Evolutionary conservation across 306 rosid species (phyloP).

Genomic region (Rosa rugosa): DNA sequence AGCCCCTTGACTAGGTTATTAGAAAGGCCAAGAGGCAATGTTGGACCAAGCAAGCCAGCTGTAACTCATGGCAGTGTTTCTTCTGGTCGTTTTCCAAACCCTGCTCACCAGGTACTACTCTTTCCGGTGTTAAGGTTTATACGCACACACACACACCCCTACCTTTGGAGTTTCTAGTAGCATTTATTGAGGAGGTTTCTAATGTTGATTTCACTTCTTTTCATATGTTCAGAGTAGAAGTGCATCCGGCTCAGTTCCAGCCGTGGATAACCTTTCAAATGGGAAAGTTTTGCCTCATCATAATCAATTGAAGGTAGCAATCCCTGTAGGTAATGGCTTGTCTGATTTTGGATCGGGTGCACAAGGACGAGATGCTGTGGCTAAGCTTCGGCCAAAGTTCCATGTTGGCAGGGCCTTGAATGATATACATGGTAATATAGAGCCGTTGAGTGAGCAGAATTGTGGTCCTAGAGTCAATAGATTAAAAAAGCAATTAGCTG

Average conservation of each 20-base stretch:
- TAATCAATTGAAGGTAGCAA: constrained; percentile 48
- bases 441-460: constrained; percentile 81
- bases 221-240: constrained; percentile 48
- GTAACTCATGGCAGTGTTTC: constrained; percentile 50
- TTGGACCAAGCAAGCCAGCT: constrained; percentile 60
- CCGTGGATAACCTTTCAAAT: constrained; percentile 46
- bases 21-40: constrained; percentile 63
- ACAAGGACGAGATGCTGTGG: constrained; percentile 46
- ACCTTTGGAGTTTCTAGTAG: not conserved
- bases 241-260: constrained; percentile 42
- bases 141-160: not conserved
- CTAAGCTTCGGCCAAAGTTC: constrained; percentile 57
- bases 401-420: constrained; percentile 42
- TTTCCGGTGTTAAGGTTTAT: not conserved
- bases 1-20: constrained; percentile 59
- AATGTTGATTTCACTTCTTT: not conserved
- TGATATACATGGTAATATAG: constrained; percentile 48
- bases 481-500: constrained; percentile 54
- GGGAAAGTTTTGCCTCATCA: constrained; percentile 49
- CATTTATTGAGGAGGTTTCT: not conserved
- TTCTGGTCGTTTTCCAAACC: constrained; percentile 48
- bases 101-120: constrained; percentile 57
- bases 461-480: constrained; percentile 83
- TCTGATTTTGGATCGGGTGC: constrained; percentile 59
- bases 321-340: constrained; percentile 42